A percentile compares a stretch with the other conserved stretches of the same genome.
phyloP scores from a whole-genome alignment of 306 rosid species.

The Dalbergia oliveri region DNA sequence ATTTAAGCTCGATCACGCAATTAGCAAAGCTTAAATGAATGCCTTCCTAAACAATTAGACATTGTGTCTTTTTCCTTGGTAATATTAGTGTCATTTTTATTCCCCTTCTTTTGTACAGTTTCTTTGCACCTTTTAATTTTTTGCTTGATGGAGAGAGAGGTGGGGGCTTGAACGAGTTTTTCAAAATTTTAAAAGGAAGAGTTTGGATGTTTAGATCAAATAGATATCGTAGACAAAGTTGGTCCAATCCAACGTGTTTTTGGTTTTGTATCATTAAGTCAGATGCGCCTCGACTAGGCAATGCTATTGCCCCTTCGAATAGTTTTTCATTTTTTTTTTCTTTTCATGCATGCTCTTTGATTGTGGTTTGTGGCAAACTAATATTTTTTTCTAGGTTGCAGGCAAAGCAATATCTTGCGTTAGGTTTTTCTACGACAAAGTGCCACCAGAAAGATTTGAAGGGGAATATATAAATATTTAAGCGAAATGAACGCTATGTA shows the following conservation, averaged over 20 bases:
- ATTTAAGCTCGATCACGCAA: slow-evolving; percentile 20
- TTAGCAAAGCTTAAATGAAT: background rate
- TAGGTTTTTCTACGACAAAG: slow-evolving; percentile 47
- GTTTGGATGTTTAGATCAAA: slow-evolving; percentile 30
- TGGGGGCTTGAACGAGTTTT: slow-evolving; percentile 44
- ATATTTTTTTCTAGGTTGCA: slow-evolving; percentile 23
- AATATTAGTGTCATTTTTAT: background rate
- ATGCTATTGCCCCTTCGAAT: slow-evolving; percentile 39
- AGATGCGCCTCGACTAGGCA: slow-evolving; percentile 79
- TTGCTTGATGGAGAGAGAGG: slow-evolving; percentile 25
- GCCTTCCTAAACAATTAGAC: background rate
- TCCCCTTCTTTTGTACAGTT: background rate
- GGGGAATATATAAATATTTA: slow-evolving; percentile 21
- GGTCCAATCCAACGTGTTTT: slow-evolving; percentile 57
- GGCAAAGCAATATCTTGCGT: slow-evolving; percentile 42
- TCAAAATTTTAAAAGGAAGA: slow-evolving; percentile 38
- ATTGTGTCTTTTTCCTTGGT: slow-evolving; percentile 30
- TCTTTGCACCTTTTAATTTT: background rate
- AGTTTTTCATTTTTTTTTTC: slow-evolving; percentile 19
- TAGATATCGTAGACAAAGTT: slow-evolving; percentile 47
- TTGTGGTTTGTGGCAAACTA: slow-evolving; percentile 43
- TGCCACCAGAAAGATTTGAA: slow-evolving; percentile 27
- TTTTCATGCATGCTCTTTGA: slow-evolving; percentile 23
- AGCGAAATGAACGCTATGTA: background rate
- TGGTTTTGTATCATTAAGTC: slow-evolving; percentile 47